A percentile compares a stretch with the other conserved stretches of the same genome.
These are phyloP conservation scores for Zymoseptoria ardabiliae DNA, from an alignment of 2,329 filamentous ascomycete genomes.

Conservation along the genomic window DNA sequence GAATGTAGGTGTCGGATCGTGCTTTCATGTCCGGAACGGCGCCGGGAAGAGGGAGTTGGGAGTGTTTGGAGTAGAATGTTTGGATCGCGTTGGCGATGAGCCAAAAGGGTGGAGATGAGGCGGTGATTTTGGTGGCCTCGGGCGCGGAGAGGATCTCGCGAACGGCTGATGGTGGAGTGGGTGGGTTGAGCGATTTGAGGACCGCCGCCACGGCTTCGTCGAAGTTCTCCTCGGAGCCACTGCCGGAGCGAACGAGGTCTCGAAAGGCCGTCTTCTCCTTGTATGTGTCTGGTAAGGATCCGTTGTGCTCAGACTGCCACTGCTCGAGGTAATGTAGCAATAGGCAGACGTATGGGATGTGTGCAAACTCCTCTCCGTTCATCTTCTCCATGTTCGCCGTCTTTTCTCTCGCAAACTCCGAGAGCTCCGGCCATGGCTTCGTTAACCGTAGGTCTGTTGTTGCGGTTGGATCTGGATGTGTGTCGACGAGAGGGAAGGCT, in stretches of 20 bases:
- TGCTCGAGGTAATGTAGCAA: constrained; percentile 72
- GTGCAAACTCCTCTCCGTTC: constrained; percentile 76
- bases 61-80: constrained; percentile 65
- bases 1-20: constrained; percentile 79
- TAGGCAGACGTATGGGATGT: constrained; percentile 79
- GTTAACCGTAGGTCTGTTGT: constrained; percentile 79
- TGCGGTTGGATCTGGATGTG: constrained; percentile 81
- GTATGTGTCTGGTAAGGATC: constrained; percentile 63
- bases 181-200: constrained; percentile 71
- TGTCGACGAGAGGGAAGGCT: constrained; percentile 90
- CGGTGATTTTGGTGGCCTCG: constrained; percentile 44
- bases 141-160: constrained; percentile 71
- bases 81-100: constrained; percentile 74
- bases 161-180: constrained; percentile 60
- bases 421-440: constrained; percentile 76
- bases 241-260: constrained; percentile 68
- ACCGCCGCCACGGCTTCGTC: constrained; percentile 85
- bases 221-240: constrained; percentile 76
- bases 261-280: constrained; percentile 82
- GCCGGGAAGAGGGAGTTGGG: constrained; percentile 73
- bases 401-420: constrained; percentile 58
- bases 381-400: constrained; percentile 60
- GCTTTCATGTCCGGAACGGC: constrained; percentile 97
- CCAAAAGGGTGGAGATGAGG: constrained; percentile 67
- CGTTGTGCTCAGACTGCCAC: constrained; percentile 69